Base-by-base conservation (phyloP, 2,329 filamentous ascomycete species). In the Penicillium sp. region DNA sequence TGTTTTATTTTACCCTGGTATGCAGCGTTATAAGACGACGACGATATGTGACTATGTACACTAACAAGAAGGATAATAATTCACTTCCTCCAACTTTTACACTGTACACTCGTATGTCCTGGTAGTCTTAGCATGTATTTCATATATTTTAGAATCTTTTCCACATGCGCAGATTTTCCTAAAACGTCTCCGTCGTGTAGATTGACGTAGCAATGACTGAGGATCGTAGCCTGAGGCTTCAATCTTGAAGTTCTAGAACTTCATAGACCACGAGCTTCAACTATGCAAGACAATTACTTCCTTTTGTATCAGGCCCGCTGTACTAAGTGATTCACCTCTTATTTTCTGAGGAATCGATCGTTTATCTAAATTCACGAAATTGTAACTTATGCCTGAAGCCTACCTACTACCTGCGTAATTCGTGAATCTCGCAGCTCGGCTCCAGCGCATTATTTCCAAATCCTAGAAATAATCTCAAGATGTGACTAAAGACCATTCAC, bases 1-100 rank as follows among this genome's bases (percentile, higher is more conserved):
- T 44, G 21, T 31, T 42, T 43, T 44, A 16, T 52, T 22, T 46
- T 37, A 13, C 19, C 19, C 19, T 22, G 9, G 14, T 42, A 21
- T 8, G n/a, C 13, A 42, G 43, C 24, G 21, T 37, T 31, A 49
- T 47, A 39, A 49, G 49, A 33, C 10, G n/a, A 52, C 46, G 46
- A 44, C 45, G 45, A 54, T 43, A 54, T 42, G 45, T 49, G 44
- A 54, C 52, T 21, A 53, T 48, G 52, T 47, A 54, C 33, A 42
- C 11, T 54, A 54, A 49, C 43, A 47, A 49, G 47, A 39, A 37
- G 29, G 22, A 19, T 26, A n/a, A 22, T 33, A 21, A 45, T 43
- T 4, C 16, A 33, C 14, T 50, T 39, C 33, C 44, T 46, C 44
- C 22, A 42, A 22, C 19, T 22, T 42, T 22, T 11, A 39, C 16